phyloP scores from a whole-genome alignment of 2,329 filamentous ascomycete genomes.

The Nannizzia gypsea region DNA sequence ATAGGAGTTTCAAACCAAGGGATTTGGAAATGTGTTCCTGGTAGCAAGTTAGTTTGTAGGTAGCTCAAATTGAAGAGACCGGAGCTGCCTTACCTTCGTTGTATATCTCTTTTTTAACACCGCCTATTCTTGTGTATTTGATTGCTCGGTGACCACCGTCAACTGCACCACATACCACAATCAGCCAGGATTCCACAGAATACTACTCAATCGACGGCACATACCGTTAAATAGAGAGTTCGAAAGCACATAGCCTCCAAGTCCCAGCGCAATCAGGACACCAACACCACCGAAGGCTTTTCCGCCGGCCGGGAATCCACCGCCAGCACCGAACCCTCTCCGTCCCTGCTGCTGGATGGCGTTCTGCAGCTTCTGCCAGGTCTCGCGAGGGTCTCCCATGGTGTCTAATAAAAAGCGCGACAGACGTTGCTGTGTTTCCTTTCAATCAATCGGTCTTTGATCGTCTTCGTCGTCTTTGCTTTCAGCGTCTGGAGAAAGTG shows the following conservation, averaged over 20 bases:
- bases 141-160: conserved; percentile 98
- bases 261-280: conserved; percentile 41
- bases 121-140: conserved; percentile 87
- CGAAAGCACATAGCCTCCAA: conserved; percentile 31
- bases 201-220: conserved; percentile 8
- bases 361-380: conserved; percentile 54
- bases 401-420: background rate
- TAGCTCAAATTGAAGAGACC: background rate
- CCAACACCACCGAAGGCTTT: conserved; percentile 44
- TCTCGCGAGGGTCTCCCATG: conserved; percentile 48
- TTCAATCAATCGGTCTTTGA: background rate
- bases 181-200: conserved; percentile 5
- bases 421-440: background rate
- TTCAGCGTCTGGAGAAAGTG: conserved; percentile 13
- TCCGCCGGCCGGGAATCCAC: conserved; percentile 42
- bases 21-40: conserved; percentile 83
- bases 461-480: background rate
- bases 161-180: conserved; percentile 40
- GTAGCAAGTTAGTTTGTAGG: conserved; percentile 6
- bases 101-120: conserved; percentile 95
- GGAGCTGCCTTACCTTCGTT: conserved; percentile 56
- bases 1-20: conserved; percentile 97
- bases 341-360: conserved; percentile 45
- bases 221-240: conserved; percentile 59
- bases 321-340: conserved; percentile 35